Evolutionary conservation across 2,329 filamentous ascomycete genomes (phyloP), one percentile per base, ranked within the genome.

Genomic region (Dactylellina drechsleri): DNA sequence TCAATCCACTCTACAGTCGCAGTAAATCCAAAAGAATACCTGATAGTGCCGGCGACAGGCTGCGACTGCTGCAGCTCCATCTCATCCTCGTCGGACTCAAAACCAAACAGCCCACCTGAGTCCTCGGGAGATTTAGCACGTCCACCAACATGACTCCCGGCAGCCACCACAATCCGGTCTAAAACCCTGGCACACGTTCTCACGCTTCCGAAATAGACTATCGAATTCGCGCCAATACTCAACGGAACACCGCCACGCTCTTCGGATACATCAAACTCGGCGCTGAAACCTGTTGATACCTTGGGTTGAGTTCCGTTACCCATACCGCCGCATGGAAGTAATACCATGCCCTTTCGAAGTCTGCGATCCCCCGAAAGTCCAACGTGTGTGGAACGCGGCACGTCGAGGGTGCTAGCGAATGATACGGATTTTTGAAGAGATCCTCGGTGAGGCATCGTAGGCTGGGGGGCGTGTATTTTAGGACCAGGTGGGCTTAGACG

Each of bases 141-240:
- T 79, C 78, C n/a, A 75, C 77, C 31, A 78, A 36, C 80, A 83
- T 10, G 26, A 43, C 40, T 15, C n/a, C 58, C 67, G 54, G 45
- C 18, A 41, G 52, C 49, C 49, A 72, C n/a, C 31, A 72, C 4
- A 49, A 77, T 20, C 78, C 79, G 20, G 90, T 85, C 36, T 86
- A 86, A 26, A 91, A 98, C 87, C 73, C 90, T 89, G 0, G 92
- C 93, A 0, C 91, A 88, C 0, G 93, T 91, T 7, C 94, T 87
- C 13, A 98, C 89, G 80, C 93, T 97, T 16, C 92, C 92, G 47
- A 93, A 88, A 80, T 97, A 98, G 0, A 94, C 87, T 31, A 96
- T 93, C 4, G 93, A 89, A 40, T 90, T 84, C 47, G 87, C 89
- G 0, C 91, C 91, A 0, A 88, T 83, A 0, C 86, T 85, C 5